Evolutionary conservation across 306 rosid genomes (phyloP).

Genomic region (Glycine latifolia): DNA sequence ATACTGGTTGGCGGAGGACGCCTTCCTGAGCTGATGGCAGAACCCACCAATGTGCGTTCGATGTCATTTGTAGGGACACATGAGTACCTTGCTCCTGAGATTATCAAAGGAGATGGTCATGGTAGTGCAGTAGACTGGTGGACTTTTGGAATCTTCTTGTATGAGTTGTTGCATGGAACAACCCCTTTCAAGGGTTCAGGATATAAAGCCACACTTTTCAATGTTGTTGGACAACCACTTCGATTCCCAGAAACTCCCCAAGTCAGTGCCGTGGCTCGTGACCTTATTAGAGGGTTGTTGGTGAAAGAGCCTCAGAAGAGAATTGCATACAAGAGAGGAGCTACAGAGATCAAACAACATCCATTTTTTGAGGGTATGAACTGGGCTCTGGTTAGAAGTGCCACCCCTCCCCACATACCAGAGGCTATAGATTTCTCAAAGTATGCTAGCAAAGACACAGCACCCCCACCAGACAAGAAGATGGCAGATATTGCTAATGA

Average conservation of each 20-base stretch:
- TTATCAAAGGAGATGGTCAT: slow-evolving; percentile 91
- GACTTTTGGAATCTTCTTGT: slow-evolving; percentile 93
- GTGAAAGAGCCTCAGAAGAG: slow-evolving; percentile 85
- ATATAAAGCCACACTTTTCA: slow-evolving; percentile 80
- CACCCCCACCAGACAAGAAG: slow-evolving; percentile 52
- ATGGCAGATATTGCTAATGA: slow-evolving; percentile 41
- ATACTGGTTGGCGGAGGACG: slow-evolving; percentile 61
- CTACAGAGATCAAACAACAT: slow-evolving; percentile 86
- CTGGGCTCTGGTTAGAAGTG: slow-evolving; percentile 94
- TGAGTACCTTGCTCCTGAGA: slow-evolving; percentile 92
- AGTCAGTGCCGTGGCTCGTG: slow-evolving; percentile 66
- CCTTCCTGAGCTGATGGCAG: slow-evolving; percentile 91
- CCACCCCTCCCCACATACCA: slow-evolving; percentile 80
- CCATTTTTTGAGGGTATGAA: slow-evolving; percentile 93
- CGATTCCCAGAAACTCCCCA: slow-evolving; percentile 80
- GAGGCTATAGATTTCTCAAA: slow-evolving; percentile 72
- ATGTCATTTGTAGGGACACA: slow-evolving; percentile 97
- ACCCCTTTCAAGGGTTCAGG: slow-evolving; percentile 91
- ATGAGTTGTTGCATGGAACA: slow-evolving; percentile 82
- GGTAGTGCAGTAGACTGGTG: slow-evolving; percentile 99
- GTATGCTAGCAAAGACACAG: slow-evolving; percentile 60
- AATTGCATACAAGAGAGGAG: slow-evolving; percentile 87
- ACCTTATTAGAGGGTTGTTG: slow-evolving; percentile 80
- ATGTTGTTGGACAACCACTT: slow-evolving; percentile 87
- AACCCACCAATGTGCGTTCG: slow-evolving; percentile 85